phyloP scores from a whole-genome alignment of 768 basidiomycete species.

The Boletus coccyginus region DNA sequence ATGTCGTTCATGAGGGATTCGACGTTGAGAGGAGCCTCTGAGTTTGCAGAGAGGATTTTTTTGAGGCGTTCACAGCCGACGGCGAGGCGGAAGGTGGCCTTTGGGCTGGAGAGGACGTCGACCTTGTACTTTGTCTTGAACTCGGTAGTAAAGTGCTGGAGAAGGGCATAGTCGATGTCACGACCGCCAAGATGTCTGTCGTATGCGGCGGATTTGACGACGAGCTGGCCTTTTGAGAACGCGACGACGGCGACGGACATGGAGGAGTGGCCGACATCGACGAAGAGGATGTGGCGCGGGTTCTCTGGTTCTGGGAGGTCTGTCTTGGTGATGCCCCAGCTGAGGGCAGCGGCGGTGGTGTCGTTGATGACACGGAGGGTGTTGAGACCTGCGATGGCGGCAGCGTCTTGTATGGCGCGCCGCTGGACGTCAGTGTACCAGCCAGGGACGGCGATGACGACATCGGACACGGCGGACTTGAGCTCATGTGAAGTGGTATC shows the following conservation, averaged over 20 bases:
- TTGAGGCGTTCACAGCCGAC: slow-evolving; percentile 92
- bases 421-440: slow-evolving; percentile 97
- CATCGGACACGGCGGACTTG: slow-evolving; percentile 81
- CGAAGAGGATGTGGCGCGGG: slow-evolving; percentile 86
- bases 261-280: slow-evolving; percentile 93
- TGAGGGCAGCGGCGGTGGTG: slow-evolving; percentile 91
- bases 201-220: slow-evolving; percentile 84
- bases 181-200: slow-evolving; percentile 94
- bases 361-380: slow-evolving; percentile 96
- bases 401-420: slow-evolving; percentile 86
- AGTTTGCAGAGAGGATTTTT: slow-evolving; percentile 94
- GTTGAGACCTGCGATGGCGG: slow-evolving; percentile 85
- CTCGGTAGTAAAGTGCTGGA: slow-evolving; percentile 84
- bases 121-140: slow-evolving; percentile 99
- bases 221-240: slow-evolving; percentile 91
- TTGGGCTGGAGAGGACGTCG: slow-evolving; percentile 87
- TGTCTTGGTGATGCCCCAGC: slow-evolving; percentile 98
- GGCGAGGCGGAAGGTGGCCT: slow-evolving; percentile 87
- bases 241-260: slow-evolving; percentile 85
- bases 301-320: slow-evolving; percentile 86
- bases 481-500: slow-evolving; percentile 86
- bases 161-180: slow-evolving; percentile 91
- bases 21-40: slow-evolving; percentile 84
- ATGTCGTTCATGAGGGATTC: slow-evolving; percentile 97
- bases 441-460: slow-evolving; percentile 94